phyloP scores from a whole-genome alignment of 2,329 filamentous ascomycete genomes.

The Helotiales sp. region DNA sequence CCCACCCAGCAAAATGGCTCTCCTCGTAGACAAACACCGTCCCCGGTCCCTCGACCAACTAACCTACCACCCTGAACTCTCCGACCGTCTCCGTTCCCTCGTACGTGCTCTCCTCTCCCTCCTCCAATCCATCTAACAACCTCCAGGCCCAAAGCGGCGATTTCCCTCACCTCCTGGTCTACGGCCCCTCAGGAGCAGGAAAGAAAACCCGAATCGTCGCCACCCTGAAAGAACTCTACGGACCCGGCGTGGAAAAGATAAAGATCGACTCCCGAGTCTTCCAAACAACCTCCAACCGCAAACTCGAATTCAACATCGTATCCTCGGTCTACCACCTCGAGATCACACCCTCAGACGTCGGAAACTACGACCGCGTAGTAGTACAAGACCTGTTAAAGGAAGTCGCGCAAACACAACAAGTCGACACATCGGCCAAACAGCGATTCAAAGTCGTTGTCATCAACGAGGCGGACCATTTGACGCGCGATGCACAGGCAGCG shows the following conservation, averaged over 20 bases:
- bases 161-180: constrained; percentile 96
- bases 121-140: constrained; percentile 19
- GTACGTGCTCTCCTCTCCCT: constrained; percentile 56
- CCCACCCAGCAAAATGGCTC: constrained; percentile 56
- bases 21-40: constrained; percentile 74
- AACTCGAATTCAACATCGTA: constrained; percentile 99
- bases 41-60: constrained; percentile 77
- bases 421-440: constrained; percentile 89
- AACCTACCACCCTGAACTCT: constrained; percentile 88
- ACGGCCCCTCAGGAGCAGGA: constrained; percentile 93
- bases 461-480: constrained; percentile 96
- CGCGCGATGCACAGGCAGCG: constrained; percentile 92
- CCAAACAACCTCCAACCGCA: constrained; percentile 92
- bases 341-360: constrained; percentile 96
- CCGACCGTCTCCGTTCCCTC: constrained; percentile 82
- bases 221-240: constrained; percentile 93
- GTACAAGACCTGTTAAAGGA: constrained; percentile 96
- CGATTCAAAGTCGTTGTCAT: constrained; percentile 99
- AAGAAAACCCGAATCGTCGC: constrained; percentile 98
- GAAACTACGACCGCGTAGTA: constrained; percentile 94
- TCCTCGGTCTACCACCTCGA: constrained; percentile 97
- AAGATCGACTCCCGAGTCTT: constrained; percentile 98
- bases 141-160: constrained; percentile 90
- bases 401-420: constrained; percentile 97
- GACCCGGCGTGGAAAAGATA: constrained; percentile 98